Base-by-base conservation (phyloP, 805 yeast genomes). In the Candida berthetii region DNA sequence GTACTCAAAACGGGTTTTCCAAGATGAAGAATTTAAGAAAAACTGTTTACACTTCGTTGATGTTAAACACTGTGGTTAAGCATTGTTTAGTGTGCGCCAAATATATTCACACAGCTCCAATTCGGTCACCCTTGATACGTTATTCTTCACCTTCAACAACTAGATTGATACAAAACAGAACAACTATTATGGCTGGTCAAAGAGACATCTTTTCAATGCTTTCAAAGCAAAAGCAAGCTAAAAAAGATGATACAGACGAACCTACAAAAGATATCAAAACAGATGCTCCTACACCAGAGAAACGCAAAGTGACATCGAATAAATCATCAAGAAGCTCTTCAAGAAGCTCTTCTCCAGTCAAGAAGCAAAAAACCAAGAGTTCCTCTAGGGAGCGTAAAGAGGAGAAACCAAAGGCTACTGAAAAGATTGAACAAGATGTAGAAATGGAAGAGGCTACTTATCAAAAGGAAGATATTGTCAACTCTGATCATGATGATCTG, bases 151-250 rank as follows among this genome's bases (percentile, higher is more conserved):
- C n/a, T n/a, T n/a, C n/a, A n/a, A n/a, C n/a, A n/a, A n/a, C n/a
- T n/a, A n/a, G n/a, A 13, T 20, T 42, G 18, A 17, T 15, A 22
- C 15, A 35, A 13, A 9, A 17, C 3, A 6, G 22, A 10, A 11
- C 9, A 22, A 22, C 9, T 7, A 22, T 22, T 7, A 50, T 50
- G 55, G 46, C 49, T 3, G 50, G 47, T 3, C 45, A 52, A 33
- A 37, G 55, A 29, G 57, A 52, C 35, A 52, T 52, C 14, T 52
- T 52, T 37, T 48, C 55, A 13, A 52, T 52, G 57, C 49, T 52
- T 36, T 45, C 53, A 15, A 42, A 33, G 20, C 25, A 25, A 13
- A 42, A 42, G 24, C 31, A 29, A 19, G 37, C 19, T 3, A 31
- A 25, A 11, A 41, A 33, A 32, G 37, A 36, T 9, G 17, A 29